A percentile compares a stretch with the other conserved stretches of the same genome.
Evolutionary conservation across 164 flowering plant species (phyloP).

Genomic region (Platanus orientalis): DNA sequence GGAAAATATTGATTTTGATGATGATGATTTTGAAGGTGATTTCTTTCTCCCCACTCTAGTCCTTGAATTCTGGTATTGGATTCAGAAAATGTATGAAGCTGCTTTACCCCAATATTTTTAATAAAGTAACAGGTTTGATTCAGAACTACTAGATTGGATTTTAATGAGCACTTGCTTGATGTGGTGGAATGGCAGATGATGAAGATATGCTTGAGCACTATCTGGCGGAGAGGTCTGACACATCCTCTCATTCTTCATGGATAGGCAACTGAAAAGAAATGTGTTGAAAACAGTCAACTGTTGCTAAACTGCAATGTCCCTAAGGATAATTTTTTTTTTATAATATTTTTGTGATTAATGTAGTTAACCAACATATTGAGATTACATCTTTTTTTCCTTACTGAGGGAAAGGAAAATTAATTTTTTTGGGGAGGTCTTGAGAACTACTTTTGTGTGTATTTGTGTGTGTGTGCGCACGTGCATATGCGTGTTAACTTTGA

Average conservation of each 20-base stretch:
- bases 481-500: too few relatives aligned
- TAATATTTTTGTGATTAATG: background rate
- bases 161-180: background rate
- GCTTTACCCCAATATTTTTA: background rate
- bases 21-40: conserved; percentile 92
- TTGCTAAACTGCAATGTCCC: too few relatives aligned
- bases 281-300: background rate
- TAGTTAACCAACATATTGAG: background rate
- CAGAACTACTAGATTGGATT: background rate
- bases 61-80: too few relatives aligned
- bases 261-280: conserved; percentile 19
- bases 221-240: conserved; percentile 71
- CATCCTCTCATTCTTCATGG: conserved; percentile 40
- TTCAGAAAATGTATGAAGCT: too few relatives aligned
- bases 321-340: too few relatives aligned
- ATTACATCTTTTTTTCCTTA: background rate
- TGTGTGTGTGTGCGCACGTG: background rate
- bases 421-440: background rate
- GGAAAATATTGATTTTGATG: conserved; percentile 88
- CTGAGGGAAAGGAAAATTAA: background rate
- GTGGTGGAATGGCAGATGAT: conserved; percentile 54
- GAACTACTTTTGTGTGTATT: too few relatives aligned
- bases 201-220: conserved; percentile 99
- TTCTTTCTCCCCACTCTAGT: background rate
- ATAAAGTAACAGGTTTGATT: too few relatives aligned